Evolutionary conservation across 345 rosid genomes (phyloP), one percentile per base, ranked within the genome.

Genomic region (Citrus mangshanensis): DNA sequence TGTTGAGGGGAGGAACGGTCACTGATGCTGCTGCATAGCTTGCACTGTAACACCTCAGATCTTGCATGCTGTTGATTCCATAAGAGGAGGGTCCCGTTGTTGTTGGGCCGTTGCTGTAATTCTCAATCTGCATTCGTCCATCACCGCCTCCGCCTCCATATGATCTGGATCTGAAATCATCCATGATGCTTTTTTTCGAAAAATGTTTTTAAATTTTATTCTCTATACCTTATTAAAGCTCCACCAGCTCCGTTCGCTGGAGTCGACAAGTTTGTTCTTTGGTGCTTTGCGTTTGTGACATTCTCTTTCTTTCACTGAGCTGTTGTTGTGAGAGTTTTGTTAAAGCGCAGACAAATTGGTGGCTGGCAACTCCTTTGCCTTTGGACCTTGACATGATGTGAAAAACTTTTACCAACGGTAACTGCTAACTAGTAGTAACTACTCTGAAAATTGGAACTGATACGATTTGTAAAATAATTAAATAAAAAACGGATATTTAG

Each of bases 81-180:
- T 71, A 32, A 55, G 86, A 75, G 65, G 79, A 68, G 51, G 83
- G 85, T 46, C 77, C 82, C 73, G 78, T 40, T 22, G 76, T 80
- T 78, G 79, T 55, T 0, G 73, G 64, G 22, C 55, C 30, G 8
- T 73, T 73, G 37, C 75, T 18, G 79, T 80, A 79, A 69, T 72
- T 68, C 35, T 83, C 79, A 21, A 84, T 78, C 81, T 88, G 80
- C 81, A 81, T 82, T 78, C 87, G 82, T 63, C 84, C 91, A 27
- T 83, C 90, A 24, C 84, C 82, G 76, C 73, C 58, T 54, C 22
- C 51, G 51, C 51, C 58, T 54, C 58, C 2, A 19, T 5, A 81
- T 37, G 93, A 87, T 81, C 81, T 90, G 76, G 93, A 92, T 90
- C 92, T 88, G 85, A 85, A 89, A 82, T 90, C 90, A 75, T 90